These are phyloP conservation scores for Bipolaris sorokiniana DNA, from an alignment of 2,329 filamentous ascomycete genomes.

Conservation along the genomic window DNA sequence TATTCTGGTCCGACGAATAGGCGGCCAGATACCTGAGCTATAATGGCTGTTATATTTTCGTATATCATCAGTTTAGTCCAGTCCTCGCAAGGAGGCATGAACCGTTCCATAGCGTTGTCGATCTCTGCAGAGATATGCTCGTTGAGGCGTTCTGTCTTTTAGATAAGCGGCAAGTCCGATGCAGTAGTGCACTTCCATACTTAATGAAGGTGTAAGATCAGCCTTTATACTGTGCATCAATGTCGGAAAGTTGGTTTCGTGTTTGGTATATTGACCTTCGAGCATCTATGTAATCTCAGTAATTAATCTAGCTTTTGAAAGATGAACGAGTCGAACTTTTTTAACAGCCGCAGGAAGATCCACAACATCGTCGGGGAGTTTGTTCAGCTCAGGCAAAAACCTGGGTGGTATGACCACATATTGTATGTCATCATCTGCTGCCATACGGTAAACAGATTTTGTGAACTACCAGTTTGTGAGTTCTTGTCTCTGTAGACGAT, in stretches of 20 bases:
- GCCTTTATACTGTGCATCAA: neutral
- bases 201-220: neutral
- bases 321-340: neutral
- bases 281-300: neutral
- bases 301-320: neutral
- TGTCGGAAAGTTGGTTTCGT: neutral
- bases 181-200: neutral
- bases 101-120: constrained; percentile 14
- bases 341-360: neutral
- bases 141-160: constrained; percentile 14
- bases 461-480: neutral
- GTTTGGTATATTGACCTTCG: neutral
- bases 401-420: neutral
- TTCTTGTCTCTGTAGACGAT: neutral
- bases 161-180: neutral
- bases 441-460: neutral
- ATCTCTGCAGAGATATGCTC: constrained; percentile 18
- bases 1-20: constrained; percentile 17
- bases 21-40: constrained; percentile 22
- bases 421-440: neutral
- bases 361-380: neutral
- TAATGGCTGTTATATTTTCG: constrained; percentile 14
- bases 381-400: neutral
- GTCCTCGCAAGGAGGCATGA: constrained; percentile 16
- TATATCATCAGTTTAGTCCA: constrained; percentile 21